phyloP scores from a whole-genome alignment of 306 rosid species.

The Clitoria ternatea region DNA sequence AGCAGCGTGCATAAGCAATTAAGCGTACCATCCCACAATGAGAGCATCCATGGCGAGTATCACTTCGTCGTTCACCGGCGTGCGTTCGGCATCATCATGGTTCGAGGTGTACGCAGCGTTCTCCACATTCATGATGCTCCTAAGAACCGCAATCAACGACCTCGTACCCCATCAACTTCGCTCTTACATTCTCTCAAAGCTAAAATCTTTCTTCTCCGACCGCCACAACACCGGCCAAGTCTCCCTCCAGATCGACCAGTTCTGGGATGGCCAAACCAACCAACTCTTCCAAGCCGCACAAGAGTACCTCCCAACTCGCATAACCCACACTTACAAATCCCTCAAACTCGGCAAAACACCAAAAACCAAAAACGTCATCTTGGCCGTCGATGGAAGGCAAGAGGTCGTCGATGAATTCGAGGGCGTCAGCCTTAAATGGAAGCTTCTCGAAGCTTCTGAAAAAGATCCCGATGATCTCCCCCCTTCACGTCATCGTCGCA shows the following conservation, averaged over 20 bases:
- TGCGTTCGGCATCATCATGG: constrained; percentile 38
- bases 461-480: not conserved
- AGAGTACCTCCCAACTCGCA: constrained; percentile 21
- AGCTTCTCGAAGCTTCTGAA: not conserved
- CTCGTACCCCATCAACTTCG: constrained; percentile 20
- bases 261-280: constrained; percentile 22
- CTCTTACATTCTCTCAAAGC: not conserved
- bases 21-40: constrained; percentile 10
- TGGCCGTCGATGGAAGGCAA: constrained; percentile 26
- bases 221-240: not conserved
- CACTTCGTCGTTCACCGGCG: not conserved
- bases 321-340: constrained; percentile 11
- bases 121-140: constrained; percentile 36
- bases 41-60: not conserved
- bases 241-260: constrained; percentile 7
- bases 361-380: not conserved
- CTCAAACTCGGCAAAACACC: constrained; percentile 22
- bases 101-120: constrained; percentile 36
- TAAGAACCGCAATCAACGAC: constrained; percentile 33
- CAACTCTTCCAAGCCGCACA: constrained; percentile 19
- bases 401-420: constrained; percentile 31
- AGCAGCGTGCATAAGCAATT: too few relatives aligned
- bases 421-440: constrained; percentile 28
- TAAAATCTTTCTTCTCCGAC: not conserved
- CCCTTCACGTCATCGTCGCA: not conserved